These are phyloP conservation scores for Oryza glumipatula DNA, from an alignment of 176 grass and related monocot genomes.

Conservation along the genomic window DNA sequence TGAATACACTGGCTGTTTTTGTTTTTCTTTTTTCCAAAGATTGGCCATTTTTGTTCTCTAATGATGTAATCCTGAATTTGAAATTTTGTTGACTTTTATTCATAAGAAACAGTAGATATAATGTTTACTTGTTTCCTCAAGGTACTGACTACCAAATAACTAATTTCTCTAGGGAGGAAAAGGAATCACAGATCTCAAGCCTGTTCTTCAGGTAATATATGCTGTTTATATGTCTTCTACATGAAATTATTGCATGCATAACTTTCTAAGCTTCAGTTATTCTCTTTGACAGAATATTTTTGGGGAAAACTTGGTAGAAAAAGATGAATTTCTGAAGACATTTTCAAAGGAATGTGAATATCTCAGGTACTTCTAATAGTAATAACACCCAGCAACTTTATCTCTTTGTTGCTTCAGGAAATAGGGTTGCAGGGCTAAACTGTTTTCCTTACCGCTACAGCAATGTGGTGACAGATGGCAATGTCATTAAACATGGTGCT, in stretches of 20 bases:
- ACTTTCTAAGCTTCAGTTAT: constrained; percentile 43
- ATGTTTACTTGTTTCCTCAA: constrained; percentile 25
- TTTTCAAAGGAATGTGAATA: constrained; percentile 78
- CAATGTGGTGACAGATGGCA: constrained; percentile 37
- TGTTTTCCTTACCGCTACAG: constrained; percentile 38
- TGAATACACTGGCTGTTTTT: background rate
- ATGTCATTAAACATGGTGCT: constrained; percentile 22
- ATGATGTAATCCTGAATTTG: background rate
- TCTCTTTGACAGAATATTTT: constrained; percentile 70
- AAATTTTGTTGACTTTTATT: constrained; percentile 24
- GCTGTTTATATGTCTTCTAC: constrained; percentile 11
- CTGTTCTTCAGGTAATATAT: constrained; percentile 71
- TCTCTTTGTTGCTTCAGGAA: constrained; percentile 33
- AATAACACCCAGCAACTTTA: constrained; percentile 2
- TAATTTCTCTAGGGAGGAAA: constrained; percentile 74
- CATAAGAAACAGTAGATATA: background rate
- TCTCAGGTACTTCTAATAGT: constrained; percentile 56
- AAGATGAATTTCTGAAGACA: constrained; percentile 75
- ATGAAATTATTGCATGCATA: constrained; percentile 14
- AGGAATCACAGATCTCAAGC: constrained; percentile 79
- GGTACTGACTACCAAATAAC: constrained; percentile 1
- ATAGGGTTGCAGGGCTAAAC: background rate
- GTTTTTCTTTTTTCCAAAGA: background rate
- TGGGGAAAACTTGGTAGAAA: constrained; percentile 83
- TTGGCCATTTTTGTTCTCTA: background rate